Base-by-base conservation (phyloP, 1,284 basidiomycete species). In the Blastosporella zonata region DNA sequence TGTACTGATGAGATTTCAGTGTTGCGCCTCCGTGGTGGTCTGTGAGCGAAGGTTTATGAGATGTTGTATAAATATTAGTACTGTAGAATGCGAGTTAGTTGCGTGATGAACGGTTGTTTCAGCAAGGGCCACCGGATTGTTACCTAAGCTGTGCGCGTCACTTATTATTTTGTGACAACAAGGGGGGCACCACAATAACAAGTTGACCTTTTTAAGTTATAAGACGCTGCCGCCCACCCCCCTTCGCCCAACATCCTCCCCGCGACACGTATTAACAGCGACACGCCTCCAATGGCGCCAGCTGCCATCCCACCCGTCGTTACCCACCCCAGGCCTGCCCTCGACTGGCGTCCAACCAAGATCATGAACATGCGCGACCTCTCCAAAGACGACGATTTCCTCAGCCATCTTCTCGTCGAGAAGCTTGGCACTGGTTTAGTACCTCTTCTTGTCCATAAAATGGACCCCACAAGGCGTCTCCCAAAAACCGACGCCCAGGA, bases 321-420 rank as follows among this genome's bases (percentile, higher is more conserved):
- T 6, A 55, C 62, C 15, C 52, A 62, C 23, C 57, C 59, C 2
- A 63, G 55, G 49, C 58, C 59, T 29, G 53, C 61, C 51, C 60
- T 77, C 54, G 59, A 68, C 72, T 90, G 87, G 87, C 81, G 83
- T 37, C 81, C 81, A 17, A 90, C 87, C 41, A 90, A 86, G 74
- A 82, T 85, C 57, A 91, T 91, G 89, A 87, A 89, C 71, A 85
- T 89, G 75, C 78, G 78, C 65, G 88, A 91, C 78, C 78, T 91
- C 51, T 86, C 87, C 56, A 83, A 81, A 66, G 89, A 91, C 70
- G 88, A 91, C 66, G 88, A 91, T 69, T 91, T 90, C 67, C 81
- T 91, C 64, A 87, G 84, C 62, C 85, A 90, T 68, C 75, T 91
- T 39, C 80, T 91, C 50, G 85, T 91, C 54, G 88, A 91, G 72